Base-by-base conservation (phyloP, 2,329 filamentous ascomycete species). In the Penicillium sp. region DNA sequence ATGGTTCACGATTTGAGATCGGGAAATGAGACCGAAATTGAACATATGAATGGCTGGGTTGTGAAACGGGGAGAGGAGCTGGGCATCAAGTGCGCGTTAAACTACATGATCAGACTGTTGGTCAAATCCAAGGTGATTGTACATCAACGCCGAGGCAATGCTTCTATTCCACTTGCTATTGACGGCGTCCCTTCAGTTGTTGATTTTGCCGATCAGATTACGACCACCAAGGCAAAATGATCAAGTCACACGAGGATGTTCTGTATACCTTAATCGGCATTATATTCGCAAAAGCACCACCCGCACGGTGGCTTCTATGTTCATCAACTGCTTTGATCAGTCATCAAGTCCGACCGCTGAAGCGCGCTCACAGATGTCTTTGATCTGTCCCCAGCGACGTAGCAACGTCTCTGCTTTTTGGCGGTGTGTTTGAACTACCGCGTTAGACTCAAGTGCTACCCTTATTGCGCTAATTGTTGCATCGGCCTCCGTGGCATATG, bases 11-110 rank as follows among this genome's bases (percentile, higher is more conserved):
- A 88, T 66, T 78, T 93, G 13, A 76, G 84, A 11, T 72, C 75
- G 1, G 88, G 90, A 1, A 76, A 78, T 59, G 76, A 80, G 56
- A 91, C 90, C 0, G 91, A 96, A 67, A 84, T 97, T 42, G 85
- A 93, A 46, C 96, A 88, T 68, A 84, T 93, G 64, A 97, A 96
- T 71, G 93, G 93, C 0, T 99, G 93, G 76, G 89, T 99, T 58
- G 81, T 96, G 31, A 82, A 79, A 50, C 83, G 88, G 42, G 95
- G 90, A 0, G 82, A 84, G 65, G 84, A 90, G 70, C 67, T 93
- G 58, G 90, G 90, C 1, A 79, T 96, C n/a, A 79, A 84, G 50
- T 87, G 87, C 66, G 84, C 86, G 11, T 79, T 88, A 59, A 95
- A 96, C 70, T 87, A 87, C 65, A 83, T 90, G 79, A 78, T 96